A percentile compares a stretch with the other conserved stretches of the same genome.
Evolutionary conservation across 257 asterid species (phyloP).

Genomic region (Petunia secreta): DNA sequence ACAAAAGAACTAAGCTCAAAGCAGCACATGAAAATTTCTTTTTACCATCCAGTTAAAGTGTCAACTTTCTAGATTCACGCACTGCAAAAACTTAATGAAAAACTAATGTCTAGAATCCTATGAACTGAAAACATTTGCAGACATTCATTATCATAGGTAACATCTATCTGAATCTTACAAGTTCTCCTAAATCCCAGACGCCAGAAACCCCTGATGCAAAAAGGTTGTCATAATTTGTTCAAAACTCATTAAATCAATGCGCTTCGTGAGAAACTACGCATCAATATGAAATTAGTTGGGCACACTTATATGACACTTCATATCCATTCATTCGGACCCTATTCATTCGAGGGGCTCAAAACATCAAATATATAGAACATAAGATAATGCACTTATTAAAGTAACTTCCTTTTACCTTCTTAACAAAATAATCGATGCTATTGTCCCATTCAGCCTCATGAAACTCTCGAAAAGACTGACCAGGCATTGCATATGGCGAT

Average conservation of each 20-base stretch:
- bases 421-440: constrained; percentile 59
- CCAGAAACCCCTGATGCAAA: background rate
- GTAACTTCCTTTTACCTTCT: constrained; percentile 45
- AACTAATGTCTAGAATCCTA: background rate
- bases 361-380: background rate
- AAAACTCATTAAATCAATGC: background rate
- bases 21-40: background rate
- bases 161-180: background rate
- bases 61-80: background rate
- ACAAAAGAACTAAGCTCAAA: background rate
- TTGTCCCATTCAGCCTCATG: constrained; percentile 53
- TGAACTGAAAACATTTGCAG: background rate
- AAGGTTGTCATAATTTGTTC: background rate
- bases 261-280: background rate
- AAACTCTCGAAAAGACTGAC: constrained; percentile 37
- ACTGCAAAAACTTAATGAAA: background rate
- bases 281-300: background rate
- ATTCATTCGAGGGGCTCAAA: no score
- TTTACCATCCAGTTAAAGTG: background rate
- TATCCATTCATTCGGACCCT: no score
- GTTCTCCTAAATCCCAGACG: background rate
- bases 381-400: background rate
- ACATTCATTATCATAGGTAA: background rate
- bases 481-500: constrained; percentile 46
- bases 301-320: background rate